A percentile compares a stretch with the other conserved stretches of the same genome.
Conservation (phyloP, 1,284 basidiomycete species). For the Peniophora sp. region DNA sequence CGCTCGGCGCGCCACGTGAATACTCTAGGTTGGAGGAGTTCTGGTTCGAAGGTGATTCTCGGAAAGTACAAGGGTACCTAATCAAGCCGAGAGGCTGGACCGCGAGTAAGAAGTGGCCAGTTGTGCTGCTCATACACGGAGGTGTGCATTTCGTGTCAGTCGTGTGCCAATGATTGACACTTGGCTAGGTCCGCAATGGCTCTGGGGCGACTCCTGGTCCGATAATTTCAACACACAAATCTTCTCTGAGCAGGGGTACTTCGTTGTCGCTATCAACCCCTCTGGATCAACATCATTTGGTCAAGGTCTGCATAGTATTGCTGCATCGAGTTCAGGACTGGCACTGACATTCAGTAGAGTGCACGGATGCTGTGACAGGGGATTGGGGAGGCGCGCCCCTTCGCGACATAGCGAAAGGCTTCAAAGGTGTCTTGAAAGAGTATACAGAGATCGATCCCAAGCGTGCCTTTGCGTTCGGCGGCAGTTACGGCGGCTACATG, state of each 20-base stretch:
- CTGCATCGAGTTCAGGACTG: background rate
- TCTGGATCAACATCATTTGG: constrained; percentile 85
- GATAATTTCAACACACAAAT: constrained; percentile 84
- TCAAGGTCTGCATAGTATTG: constrained; percentile 46
- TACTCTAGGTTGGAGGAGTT: constrained; percentile 52
- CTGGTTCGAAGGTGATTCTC: constrained; percentile 76
- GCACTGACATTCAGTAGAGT: constrained; percentile 33
- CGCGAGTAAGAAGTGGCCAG: constrained; percentile 59
- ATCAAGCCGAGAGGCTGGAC: constrained; percentile 68
- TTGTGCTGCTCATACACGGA: constrained; percentile 67
- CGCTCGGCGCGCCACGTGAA: background rate
- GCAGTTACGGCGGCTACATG: constrained; percentile 75
- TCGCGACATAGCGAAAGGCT: constrained; percentile 69
- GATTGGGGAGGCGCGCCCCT: constrained; percentile 86
- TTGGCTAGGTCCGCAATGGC: constrained; percentile 57
- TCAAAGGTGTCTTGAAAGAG: constrained; percentile 57
- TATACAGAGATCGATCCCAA: constrained; percentile 79
- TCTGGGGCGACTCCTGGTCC: constrained; percentile 78
- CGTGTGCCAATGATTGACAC: background rate
- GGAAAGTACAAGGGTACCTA: constrained; percentile 74
- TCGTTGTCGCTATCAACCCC: constrained; percentile 78
- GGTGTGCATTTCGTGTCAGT: constrained; percentile 29
- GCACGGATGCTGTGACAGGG: constrained; percentile 69
- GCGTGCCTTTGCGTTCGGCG: constrained; percentile 73
- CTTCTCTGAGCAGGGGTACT: constrained; percentile 77